phyloP scores from a whole-genome alignment of 208 protist species.

The Trypanosoma vivax region DNA sequence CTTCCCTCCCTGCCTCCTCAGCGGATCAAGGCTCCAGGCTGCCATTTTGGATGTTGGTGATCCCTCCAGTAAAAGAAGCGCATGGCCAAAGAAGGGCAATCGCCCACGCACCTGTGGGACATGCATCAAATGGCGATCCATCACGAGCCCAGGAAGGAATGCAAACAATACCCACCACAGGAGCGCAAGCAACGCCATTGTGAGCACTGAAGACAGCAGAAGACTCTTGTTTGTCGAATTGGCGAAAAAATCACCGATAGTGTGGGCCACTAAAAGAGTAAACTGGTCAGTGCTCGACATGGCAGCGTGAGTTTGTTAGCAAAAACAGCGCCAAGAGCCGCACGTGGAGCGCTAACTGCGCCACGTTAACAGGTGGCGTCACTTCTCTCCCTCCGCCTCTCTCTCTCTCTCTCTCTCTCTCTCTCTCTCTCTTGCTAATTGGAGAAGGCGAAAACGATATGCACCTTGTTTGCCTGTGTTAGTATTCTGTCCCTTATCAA shows the following conservation, averaged over 20 bases:
- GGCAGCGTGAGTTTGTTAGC: too few species aligned
- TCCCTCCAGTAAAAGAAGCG: conserved; percentile 50
- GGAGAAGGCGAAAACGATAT: too few species aligned
- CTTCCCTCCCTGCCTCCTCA: conserved; percentile 15
- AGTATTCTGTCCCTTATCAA: too few species aligned
- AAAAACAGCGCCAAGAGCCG: background rate
- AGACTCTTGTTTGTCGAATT: conserved; percentile 1
- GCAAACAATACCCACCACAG: conserved; percentile 43
- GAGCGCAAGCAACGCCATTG: conserved; percentile 22
- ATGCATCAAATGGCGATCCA: conserved; percentile 60
- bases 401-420: conserved; percentile 7
- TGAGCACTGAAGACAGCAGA: conserved; percentile 6
- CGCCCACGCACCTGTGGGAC: conserved; percentile 54
- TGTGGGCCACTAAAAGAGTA: too few species aligned
- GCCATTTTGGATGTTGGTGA: conserved; percentile 77
- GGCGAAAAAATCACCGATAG: too few species aligned
- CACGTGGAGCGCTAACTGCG: background rate
- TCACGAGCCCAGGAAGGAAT: conserved; percentile 44
- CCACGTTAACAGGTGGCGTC: background rate
- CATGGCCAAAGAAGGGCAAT: conserved; percentile 73
- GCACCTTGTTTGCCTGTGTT: too few species aligned
- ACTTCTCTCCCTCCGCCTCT: conserved; percentile 8
- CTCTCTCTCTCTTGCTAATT: too few species aligned
- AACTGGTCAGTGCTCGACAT: too few species aligned
- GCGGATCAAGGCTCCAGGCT: conserved; percentile 61